Percentiles rank a stretch among this genome's conserved stretches.
These are phyloP conservation scores for Thelephora terrestris DNA, from an alignment of 1,284 basidiomycete species.

Conservation along the genomic window DNA sequence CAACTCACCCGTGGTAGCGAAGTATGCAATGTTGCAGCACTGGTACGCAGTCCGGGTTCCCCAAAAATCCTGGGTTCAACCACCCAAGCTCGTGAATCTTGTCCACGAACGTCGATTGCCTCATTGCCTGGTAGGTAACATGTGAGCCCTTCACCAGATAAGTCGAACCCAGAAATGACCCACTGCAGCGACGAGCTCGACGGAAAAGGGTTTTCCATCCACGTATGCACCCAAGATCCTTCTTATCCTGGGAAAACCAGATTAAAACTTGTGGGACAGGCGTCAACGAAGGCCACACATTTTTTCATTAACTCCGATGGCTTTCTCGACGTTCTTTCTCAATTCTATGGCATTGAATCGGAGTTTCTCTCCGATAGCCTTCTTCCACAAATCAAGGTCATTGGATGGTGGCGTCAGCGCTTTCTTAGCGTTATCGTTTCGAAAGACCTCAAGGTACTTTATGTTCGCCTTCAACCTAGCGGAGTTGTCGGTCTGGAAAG, in stretches of 20 bases:
- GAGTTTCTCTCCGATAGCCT: background rate
- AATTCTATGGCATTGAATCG: background rate
- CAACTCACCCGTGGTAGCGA: constrained; percentile 16
- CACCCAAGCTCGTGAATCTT: constrained; percentile 6
- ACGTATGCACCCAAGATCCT: constrained; percentile 2
- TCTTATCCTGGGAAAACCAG: background rate
- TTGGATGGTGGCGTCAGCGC: background rate
- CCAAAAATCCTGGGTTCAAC: constrained; percentile 2
- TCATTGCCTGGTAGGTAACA: background rate
- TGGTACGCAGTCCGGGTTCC: constrained; percentile 6
- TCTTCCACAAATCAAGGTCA: background rate
- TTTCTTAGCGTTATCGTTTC: background rate
- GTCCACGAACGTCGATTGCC: constrained; percentile 3
- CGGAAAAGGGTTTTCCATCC: constrained; percentile 3
- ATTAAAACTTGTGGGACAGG: background rate
- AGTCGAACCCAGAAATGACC: background rate
- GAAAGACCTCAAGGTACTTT: background rate
- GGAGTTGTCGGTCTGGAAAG: background rate
- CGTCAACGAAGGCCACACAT: background rate
- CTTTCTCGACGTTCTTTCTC: background rate
- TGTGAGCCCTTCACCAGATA: background rate
- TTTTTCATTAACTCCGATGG: background rate
- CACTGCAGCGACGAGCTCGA: constrained; percentile 2
- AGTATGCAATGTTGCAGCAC: constrained; percentile 18
- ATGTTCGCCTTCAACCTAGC: background rate